phyloP scores from a whole-genome alignment of 106 monocot species.

The Triglochin maritima region DNA sequence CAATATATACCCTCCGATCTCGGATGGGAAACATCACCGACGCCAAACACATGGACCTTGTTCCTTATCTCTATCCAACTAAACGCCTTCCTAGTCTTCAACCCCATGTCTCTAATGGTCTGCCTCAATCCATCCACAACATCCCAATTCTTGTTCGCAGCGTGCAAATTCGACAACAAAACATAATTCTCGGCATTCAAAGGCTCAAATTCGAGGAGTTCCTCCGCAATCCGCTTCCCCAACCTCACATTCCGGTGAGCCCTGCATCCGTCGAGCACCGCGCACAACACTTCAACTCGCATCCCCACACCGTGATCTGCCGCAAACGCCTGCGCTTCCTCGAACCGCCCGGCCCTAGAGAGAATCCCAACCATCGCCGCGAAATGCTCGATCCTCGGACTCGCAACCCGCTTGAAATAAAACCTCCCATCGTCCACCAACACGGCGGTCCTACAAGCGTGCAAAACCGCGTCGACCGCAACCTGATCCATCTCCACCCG shows the following conservation, averaged over 20 bases:
- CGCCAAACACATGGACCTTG: constrained; percentile 49
- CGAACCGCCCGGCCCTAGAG: constrained; percentile 21
- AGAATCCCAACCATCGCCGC: constrained; percentile 34
- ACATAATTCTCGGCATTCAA: constrained; percentile 48
- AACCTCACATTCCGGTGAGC: constrained; percentile 25
- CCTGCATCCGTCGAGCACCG: constrained; percentile 47
- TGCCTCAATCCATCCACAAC: constrained; percentile 20
- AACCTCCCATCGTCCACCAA: constrained; percentile 29
- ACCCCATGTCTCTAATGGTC: constrained; percentile 43
- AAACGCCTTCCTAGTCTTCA: constrained; percentile 32
- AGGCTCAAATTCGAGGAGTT: constrained; percentile 42
- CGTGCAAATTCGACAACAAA: constrained; percentile 30
- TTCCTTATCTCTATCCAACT: constrained; percentile 49
- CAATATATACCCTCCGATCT: constrained; percentile 42
- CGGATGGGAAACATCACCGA: constrained; percentile 50
- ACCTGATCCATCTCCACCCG: constrained; percentile 7
- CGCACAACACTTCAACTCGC: constrained; percentile 14
- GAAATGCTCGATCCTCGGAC: constrained; percentile 15
- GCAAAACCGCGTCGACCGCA: constrained; percentile 22
- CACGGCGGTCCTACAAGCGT: constrained; percentile 30
- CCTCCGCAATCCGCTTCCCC: constrained; percentile 34
- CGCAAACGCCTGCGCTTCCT: constrained; percentile 26
- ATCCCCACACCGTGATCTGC: constrained; percentile 3
- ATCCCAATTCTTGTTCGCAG: constrained; percentile 22
- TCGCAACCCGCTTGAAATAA: constrained; percentile 19